phyloP scores from a whole-genome alignment of 352 stramenopile species.

The Phytophthora foliorum region DNA sequence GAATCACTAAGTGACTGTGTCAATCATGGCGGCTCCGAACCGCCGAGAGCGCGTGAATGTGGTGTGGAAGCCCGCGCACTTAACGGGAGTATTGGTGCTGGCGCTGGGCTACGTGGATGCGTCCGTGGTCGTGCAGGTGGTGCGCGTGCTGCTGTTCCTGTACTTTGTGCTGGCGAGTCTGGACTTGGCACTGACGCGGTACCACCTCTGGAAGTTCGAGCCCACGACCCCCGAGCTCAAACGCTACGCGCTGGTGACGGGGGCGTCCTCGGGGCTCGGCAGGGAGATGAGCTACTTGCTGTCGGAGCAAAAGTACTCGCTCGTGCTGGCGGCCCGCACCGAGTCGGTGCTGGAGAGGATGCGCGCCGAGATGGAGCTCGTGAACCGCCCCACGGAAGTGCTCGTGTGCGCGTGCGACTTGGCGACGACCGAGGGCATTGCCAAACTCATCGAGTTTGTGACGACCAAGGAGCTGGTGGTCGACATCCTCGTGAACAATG shows the following conservation, averaged over 20 bases:
- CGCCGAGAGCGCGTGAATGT: conserved; percentile 48
- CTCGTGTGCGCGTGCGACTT: conserved; percentile 74
- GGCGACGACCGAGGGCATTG: conserved; percentile 56
- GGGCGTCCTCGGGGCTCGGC: conserved; percentile 78
- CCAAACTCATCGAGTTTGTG: conserved; percentile 66
- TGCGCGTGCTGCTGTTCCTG: conserved; percentile 62
- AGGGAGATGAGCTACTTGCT: conserved; percentile 84
- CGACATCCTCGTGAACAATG: conserved; percentile 91
- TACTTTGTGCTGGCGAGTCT: conserved; percentile 62
- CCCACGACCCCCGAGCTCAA: conserved; percentile 57
- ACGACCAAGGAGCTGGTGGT: conserved; percentile 68
- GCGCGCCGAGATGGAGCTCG: conserved; percentile 77
- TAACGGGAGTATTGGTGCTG: conserved; percentile 63
- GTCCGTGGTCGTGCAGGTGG: conserved; percentile 39
- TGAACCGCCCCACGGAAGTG: conserved; percentile 68
- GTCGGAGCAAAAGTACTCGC: conserved; percentile 82
- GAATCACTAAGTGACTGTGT: conserved; percentile 21
- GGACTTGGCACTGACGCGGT: conserved; percentile 70
- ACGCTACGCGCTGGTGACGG: conserved; percentile 77
- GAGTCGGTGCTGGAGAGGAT: conserved; percentile 75
- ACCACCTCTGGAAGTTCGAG: conserved; percentile 75
- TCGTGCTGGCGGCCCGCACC: conserved; percentile 73
- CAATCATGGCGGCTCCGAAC: conserved; percentile 24
- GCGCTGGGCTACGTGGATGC: conserved; percentile 55
- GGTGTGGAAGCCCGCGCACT: conserved; percentile 52